Base-by-base conservation (phyloP, 176 grass and related monocot genomes). In the Oryza rufipogon region DNA sequence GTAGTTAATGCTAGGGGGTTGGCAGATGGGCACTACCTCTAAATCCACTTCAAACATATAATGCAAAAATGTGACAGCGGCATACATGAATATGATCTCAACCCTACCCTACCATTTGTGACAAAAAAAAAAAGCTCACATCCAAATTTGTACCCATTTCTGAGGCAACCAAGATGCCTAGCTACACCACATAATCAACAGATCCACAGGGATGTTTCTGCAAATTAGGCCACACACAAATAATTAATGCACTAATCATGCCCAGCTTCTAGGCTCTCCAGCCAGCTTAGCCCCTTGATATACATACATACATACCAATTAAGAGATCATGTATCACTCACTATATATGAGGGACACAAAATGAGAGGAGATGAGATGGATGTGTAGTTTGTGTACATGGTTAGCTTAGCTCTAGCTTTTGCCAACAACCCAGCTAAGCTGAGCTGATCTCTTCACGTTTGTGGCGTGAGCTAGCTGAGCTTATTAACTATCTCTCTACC, bases 221-320 rank as follows among this genome's bases (percentile, higher is more conserved):
- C 66, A 66, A 88, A 86, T 80, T 3, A 2, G 10, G 4, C 33
- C 44, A 23, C 73, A 32, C 17, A 58, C 54, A 58, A 22, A 77
- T 52, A 64, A 77, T 86, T 5, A 58, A 86, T 85, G 71, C 72
- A 4, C 23, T 38, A 39, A 38, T 58, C 54, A 58, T 11, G 66
- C 83, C 72, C 58, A 70, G 6, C 70, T 44, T 63, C 58, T 63
- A 23, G 58, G 20, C 58, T 63, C 20, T 58, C 77, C 58, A 64
- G 6, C 70, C 33, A 34, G 22, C 49, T 51, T 14, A 54, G 13
- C 17, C 54, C 12, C 17, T 4, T 74, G 23, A 32, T 32, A 32
- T 32, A 32, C 30, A 32, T 36, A 11, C 44, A 33, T 13, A 16
- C 30, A 39, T 19, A 28, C 76, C 76, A 42, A 13, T 33, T 46